Evolutionary conservation across 169 alveolate genomes (phyloP).

Genomic region (Plasmodium falciparum): DNA sequence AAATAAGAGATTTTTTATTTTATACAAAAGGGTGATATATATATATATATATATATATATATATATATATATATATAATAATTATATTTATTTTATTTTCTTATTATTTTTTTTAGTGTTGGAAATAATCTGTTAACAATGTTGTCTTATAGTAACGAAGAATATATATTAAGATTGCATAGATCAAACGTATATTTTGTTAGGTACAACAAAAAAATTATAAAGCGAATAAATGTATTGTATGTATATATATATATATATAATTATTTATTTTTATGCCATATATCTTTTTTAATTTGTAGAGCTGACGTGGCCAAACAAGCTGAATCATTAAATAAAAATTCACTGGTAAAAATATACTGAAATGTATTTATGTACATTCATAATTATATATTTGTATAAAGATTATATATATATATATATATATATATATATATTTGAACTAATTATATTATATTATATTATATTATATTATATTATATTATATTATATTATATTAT

Average conservation of each 20-base stretch:
- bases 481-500: background rate
- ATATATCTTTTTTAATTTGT: conserved; percentile 23
- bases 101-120: conserved; percentile 31
- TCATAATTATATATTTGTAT: background rate
- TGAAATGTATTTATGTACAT: background rate
- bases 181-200: conserved; percentile 44
- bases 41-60: background rate
- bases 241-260: background rate
- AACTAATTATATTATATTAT: background rate
- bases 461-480: background rate
- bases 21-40: background rate
- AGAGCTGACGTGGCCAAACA: conserved; percentile 67
- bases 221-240: background rate
- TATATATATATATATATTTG: conserved; percentile 1
- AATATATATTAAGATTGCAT: conserved; percentile 63
- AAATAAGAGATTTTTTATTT: too few relatives aligned
- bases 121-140: conserved; percentile 74
- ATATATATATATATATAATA: conserved; percentile 6
- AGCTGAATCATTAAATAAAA: conserved; percentile 66
- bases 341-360: conserved; percentile 48
- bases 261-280: background rate
- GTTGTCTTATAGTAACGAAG: conserved; percentile 71
- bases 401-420: too few relatives aligned
- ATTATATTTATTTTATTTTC: background rate
- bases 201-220: conserved; percentile 8